Evolutionary conservation across 1,139 yeast species (phyloP), one percentile per base, ranked within the genome.

Genomic region (Yamadazyma aaseri): DNA sequence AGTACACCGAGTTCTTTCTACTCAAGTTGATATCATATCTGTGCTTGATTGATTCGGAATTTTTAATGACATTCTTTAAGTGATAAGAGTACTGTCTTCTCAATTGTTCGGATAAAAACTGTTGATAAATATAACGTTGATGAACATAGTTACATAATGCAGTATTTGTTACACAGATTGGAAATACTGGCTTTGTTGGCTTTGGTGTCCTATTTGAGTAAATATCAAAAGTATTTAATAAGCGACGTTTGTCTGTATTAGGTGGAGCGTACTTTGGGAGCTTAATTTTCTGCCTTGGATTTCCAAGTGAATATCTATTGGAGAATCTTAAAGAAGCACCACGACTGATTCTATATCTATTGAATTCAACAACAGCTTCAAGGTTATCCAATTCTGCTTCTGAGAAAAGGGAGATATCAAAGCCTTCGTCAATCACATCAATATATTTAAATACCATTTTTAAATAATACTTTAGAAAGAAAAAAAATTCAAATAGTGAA

Each of bases 91-190:
- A 29, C 26, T 31, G 44, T 32, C 39, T 33, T 10, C 18, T 28
- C 11, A 36, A 33, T 27, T 35, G 38, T 11, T 26, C 23, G 10
- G 18, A n/a, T 21, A 41, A 24, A 15, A 29, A 35, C 14, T 40
- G 38, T 17, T 47, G 45, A 33, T 54, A 56, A 7, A 55, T 36
- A 34, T 49, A 47, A 5, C 40, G 30, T 26, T 38, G 42, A 35
- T 57, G 63, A 8, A 46, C 35, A 33, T 55, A 57, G 23, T 42
- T 55, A 14, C 56, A 51, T 45, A 56, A 36, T 22, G 46, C 44
- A 17, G 61, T 57, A 34, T 55, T 56, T 8, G 63, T 57, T 28
- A 44, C 44, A 15, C 50, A 51, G 6, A n/a, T 17, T 1, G 61
- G 61, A 10, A 47, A 12, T 13, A 16, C 28, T 2, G 63, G 63